A percentile compares a stretch with the other conserved stretches of the same genome.
Conservation (phyloP, 2,329 filamentous ascomycete genomes). For the Metarhizium humberi region DNA sequence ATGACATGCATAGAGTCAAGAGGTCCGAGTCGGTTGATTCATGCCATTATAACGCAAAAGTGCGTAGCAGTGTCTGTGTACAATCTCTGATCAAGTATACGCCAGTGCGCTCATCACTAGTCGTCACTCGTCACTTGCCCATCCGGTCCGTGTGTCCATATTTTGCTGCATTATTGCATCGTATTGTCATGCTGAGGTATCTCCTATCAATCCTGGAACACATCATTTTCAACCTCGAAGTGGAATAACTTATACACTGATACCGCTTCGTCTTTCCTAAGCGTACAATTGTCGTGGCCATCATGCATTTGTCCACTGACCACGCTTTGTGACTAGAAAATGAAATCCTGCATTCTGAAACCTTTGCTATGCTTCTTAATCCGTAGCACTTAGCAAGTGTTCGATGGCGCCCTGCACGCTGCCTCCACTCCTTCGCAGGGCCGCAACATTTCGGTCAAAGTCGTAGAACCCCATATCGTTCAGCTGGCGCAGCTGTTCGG, state of each 20-base stretch:
- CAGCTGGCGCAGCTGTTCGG: slow-evolving; percentile 78
- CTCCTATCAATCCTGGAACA: neutral
- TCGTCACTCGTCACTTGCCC: too few relatives aligned
- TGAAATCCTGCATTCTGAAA: neutral
- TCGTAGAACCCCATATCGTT: slow-evolving; percentile 99
- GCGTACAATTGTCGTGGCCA: neutral
- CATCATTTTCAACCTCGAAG: neutral
- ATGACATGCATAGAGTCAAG: too few relatives aligned
- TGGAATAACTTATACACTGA: neutral
- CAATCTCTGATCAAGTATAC: too few relatives aligned
- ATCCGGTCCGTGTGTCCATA: neutral
- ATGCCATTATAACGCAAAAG: too few relatives aligned
- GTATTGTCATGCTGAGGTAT: slow-evolving; percentile 2
- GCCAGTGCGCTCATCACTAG: too few relatives aligned
- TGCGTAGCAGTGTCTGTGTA: too few relatives aligned
- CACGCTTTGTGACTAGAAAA: neutral
- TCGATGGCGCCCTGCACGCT: slow-evolving; percentile 90
- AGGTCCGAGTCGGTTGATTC: too few relatives aligned
- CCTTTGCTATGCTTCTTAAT: slow-evolving; percentile 6
- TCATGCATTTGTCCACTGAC: neutral
- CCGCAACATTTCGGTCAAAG: slow-evolving; percentile 86
- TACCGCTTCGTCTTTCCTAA: neutral
- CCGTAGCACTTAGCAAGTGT: slow-evolving; percentile 46
- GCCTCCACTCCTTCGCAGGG: slow-evolving; percentile 78
- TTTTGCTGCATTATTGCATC: neutral